These are phyloP conservation scores for Ilyonectria destructans DNA, from an alignment of 2,329 filamentous ascomycete species.

Conservation along the genomic window DNA sequence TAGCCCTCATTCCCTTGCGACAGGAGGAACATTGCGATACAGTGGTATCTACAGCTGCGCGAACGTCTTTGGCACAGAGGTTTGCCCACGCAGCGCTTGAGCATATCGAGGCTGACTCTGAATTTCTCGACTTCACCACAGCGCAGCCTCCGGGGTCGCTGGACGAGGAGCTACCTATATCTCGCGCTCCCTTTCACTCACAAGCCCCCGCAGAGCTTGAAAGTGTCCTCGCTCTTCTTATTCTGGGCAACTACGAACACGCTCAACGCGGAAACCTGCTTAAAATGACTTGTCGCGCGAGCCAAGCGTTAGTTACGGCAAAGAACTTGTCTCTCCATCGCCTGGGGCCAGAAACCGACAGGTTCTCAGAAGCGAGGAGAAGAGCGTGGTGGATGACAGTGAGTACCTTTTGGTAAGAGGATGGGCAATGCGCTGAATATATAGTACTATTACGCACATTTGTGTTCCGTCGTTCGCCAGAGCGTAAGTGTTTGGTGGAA, in stretches of 20 bases:
- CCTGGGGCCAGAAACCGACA: conserved; percentile 3
- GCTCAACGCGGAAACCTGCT: background rate
- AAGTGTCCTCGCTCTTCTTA: background rate
- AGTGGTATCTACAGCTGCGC: background rate
- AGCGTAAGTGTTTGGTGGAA: background rate
- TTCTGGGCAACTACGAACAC: background rate
- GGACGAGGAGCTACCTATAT: background rate
- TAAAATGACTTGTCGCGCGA: background rate
- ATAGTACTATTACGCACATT: conserved; percentile 2
- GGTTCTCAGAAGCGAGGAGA: background rate
- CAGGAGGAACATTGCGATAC: background rate
- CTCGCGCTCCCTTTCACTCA: background rate
- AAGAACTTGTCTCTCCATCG: conserved; percentile 5
- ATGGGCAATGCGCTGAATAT: background rate
- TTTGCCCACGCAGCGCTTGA: background rate
- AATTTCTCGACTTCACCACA: conserved; percentile 2
- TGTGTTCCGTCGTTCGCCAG: conserved; percentile 2
- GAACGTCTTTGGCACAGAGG: background rate
- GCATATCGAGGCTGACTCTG: background rate
- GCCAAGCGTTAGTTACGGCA: background rate
- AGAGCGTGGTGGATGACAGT: conserved; percentile 2
- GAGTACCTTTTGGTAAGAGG: background rate
- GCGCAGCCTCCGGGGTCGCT: background rate
- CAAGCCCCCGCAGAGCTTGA: background rate
- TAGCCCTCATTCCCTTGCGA: conserved; percentile 4